A percentile compares a stretch with the other conserved stretches of the same genome.
Evolutionary conservation across 768 basidiomycete species (phyloP).

Genomic region (Rhizopogon rudus): DNA sequence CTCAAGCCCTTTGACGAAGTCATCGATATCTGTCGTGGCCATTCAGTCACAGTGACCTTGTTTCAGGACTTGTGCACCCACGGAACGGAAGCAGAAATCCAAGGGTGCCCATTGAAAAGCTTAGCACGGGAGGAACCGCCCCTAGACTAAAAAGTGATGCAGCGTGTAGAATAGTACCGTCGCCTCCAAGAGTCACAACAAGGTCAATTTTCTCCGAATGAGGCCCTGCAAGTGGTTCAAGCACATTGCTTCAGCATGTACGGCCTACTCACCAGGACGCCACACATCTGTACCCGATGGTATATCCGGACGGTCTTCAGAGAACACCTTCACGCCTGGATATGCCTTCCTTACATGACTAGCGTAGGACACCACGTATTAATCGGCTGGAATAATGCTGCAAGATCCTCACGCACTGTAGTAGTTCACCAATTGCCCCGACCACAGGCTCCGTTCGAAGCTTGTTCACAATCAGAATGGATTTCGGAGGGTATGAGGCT

Average conservation of each 20-base stretch:
- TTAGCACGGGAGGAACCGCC: constrained; percentile 84
- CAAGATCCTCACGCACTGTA: constrained; percentile 43
- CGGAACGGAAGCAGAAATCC: constrained; percentile 94
- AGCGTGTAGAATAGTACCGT: constrained; percentile 92
- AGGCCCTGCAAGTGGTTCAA: constrained; percentile 29
- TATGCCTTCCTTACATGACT: constrained; percentile 58
- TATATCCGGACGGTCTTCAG: constrained; percentile 63
- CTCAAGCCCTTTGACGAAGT: constrained; percentile 74
- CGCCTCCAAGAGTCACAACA: constrained; percentile 89
- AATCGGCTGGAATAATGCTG: background rate
- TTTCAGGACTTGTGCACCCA: constrained; percentile 33
- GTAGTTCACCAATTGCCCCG: constrained; percentile 68
- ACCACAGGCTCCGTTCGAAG: constrained; percentile 73
- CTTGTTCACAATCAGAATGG: constrained; percentile 78
- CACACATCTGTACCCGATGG: constrained; percentile 62
- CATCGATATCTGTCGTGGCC: constrained; percentile 71
- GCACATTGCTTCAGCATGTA: background rate
- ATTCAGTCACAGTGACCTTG: background rate
- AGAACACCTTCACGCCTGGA: constrained; percentile 58
- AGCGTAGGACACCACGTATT: constrained; percentile 1
- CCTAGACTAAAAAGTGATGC: constrained; percentile 86
- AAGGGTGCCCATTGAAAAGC: constrained; percentile 71
- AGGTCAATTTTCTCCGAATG: constrained; percentile 69
- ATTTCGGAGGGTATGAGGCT: constrained; percentile 41
- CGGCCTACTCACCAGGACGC: constrained; percentile 47